A percentile compares a stretch with the other conserved stretches of the same genome.
phyloP scores from a whole-genome alignment of 2,329 filamentous ascomycete species.

The Thelonectria olida region DNA sequence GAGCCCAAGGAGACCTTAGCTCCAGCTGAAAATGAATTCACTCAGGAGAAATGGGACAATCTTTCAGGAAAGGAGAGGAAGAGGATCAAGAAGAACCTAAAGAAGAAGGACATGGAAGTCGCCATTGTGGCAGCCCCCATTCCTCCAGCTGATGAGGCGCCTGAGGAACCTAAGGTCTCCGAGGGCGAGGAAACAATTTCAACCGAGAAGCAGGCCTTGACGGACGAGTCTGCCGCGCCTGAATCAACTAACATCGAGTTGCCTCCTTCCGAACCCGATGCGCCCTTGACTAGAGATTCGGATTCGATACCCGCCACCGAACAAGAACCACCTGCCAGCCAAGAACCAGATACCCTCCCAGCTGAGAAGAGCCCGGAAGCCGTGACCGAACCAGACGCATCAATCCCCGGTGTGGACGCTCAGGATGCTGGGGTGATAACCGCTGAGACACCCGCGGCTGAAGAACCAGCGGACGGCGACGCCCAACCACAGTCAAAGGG shows the following conservation, averaged over 20 bases:
- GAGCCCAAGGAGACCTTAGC: background rate
- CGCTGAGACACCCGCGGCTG: background rate
- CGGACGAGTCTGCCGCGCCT: background rate
- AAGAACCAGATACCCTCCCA: conserved; percentile 5
- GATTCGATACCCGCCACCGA: background rate
- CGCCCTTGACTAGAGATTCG: background rate
- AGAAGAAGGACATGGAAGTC: conserved; percentile 26
- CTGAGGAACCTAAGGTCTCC: background rate
- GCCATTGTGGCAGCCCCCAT: background rate
- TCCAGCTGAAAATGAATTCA: conserved; percentile 34
- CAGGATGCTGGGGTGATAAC: background rate
- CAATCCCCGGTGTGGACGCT: conserved; percentile 3
- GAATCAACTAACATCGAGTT: background rate
- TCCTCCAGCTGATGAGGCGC: background rate
- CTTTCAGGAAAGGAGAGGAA: conserved; percentile 35
- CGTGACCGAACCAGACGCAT: conserved; percentile 9
- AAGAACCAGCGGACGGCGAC: conserved; percentile 28
- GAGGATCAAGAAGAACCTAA: conserved; percentile 36
- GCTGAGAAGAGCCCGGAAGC: conserved; percentile 4
- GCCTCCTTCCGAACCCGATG: background rate
- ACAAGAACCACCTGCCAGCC: background rate
- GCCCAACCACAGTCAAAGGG: conserved; percentile 25
- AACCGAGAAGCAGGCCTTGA: background rate
- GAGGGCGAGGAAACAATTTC: background rate
- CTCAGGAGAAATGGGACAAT: conserved; percentile 32